Evolutionary conservation across 345 rosid genomes (phyloP).

Genomic region (Eucalyptus pauciflora): DNA sequence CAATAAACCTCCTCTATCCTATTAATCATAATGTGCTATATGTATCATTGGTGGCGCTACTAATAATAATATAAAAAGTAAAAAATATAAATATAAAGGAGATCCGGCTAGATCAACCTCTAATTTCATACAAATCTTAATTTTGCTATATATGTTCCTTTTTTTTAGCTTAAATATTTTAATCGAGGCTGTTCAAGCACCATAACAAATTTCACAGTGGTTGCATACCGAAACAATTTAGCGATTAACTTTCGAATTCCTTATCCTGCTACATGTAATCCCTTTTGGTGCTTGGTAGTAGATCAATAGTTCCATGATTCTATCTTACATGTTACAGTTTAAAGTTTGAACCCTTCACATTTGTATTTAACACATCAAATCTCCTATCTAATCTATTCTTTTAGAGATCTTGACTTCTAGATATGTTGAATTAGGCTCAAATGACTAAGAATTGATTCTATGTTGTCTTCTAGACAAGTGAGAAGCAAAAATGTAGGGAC

Average conservation of each 20-base stretch:
- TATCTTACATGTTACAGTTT: background rate
- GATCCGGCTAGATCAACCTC: background rate
- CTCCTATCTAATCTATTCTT: background rate
- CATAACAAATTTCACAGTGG: background rate
- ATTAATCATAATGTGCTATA: background rate
- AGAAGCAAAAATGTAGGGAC: background rate
- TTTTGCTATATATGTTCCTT: background rate
- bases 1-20: background rate
- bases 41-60: background rate
- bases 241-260: background rate
- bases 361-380: background rate
- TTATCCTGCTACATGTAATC: background rate
- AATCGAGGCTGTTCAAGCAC: background rate
- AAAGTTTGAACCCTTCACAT: background rate
- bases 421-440: background rate
- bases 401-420: background rate
- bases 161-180: background rate
- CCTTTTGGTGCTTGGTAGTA: background rate
- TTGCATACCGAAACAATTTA: background rate
- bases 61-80: background rate
- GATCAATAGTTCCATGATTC: background rate
- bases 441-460: background rate
- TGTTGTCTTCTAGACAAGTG: background rate
- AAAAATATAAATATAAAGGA: background rate
- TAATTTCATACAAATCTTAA: background rate